Evolutionary conservation across 306 rosid species (phyloP).

Genomic region (Trifolium repens): DNA sequence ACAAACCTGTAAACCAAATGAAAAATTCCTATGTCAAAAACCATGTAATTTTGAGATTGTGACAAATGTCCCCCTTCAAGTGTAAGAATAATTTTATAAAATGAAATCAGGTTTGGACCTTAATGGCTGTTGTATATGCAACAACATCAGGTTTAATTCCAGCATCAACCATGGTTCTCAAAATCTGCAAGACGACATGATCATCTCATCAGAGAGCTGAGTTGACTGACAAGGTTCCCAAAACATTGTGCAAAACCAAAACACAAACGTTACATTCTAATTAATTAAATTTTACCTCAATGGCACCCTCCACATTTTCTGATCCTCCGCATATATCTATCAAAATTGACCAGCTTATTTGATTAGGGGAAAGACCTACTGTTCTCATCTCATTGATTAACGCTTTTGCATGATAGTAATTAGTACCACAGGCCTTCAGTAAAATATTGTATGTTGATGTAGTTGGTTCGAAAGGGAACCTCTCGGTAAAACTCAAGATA

Average conservation of each 20-base stretch:
- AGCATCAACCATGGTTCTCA: constrained; percentile 68
- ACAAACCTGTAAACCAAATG: constrained; percentile 71
- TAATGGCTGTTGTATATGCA: constrained; percentile 84
- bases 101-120: constrained; percentile 58
- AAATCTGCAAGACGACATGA: constrained; percentile 66
- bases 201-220: constrained; percentile 45
- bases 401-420: constrained; percentile 81
- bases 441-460: constrained; percentile 80
- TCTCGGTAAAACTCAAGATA: constrained; percentile 57
- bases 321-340: constrained; percentile 77
- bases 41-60: constrained; percentile 20
- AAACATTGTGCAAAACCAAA: constrained; percentile 23
- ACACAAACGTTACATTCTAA: constrained; percentile 23
- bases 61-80: constrained; percentile 25
- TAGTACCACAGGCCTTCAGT: constrained; percentile 95
- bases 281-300: constrained; percentile 64
- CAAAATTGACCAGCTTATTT: constrained; percentile 88
- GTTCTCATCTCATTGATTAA: constrained; percentile 79
- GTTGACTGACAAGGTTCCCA: constrained; percentile 30
- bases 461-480: constrained; percentile 77
- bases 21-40: constrained; percentile 34
- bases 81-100: constrained; percentile 25
- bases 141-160: constrained; percentile 87
- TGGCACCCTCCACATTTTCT: constrained; percentile 66
- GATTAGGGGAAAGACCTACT: constrained; percentile 80